A percentile compares a stretch with the other conserved stretches of the same genome.
These are phyloP conservation scores for Suillus tomentosus DNA, from an alignment of 768 basidiomycete species.

Conservation along the genomic window DNA sequence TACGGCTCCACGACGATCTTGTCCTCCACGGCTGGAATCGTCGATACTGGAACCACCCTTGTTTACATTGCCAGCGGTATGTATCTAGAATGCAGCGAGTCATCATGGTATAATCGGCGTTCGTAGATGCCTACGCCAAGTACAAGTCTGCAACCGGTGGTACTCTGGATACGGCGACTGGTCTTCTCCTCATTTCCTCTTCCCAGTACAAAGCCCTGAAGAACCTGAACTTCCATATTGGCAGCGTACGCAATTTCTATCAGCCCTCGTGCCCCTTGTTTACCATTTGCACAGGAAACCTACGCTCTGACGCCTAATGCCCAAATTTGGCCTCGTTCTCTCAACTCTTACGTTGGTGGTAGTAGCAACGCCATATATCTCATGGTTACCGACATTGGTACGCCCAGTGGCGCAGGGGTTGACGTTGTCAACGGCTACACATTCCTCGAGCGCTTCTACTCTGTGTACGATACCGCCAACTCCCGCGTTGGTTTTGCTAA, in stretches of 20 bases:
- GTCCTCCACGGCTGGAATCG: constrained; percentile 51
- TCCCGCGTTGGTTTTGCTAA: constrained; percentile 36
- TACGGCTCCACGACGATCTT: constrained; percentile 53
- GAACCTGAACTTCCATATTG: constrained; percentile 16
- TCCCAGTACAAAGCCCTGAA: constrained; percentile 12
- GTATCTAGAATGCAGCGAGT: constrained; percentile 10
- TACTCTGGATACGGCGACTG: constrained; percentile 17
- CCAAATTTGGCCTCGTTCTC: constrained; percentile 43
- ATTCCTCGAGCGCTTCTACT: constrained; percentile 67
- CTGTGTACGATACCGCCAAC: constrained; percentile 63
- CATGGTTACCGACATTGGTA: constrained; percentile 41
- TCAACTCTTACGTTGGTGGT: constrained; percentile 49
- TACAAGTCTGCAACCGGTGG: constrained; percentile 22
- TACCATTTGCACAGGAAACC: constrained; percentile 20
- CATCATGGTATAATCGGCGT: neutral
- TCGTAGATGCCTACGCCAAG: constrained; percentile 27
- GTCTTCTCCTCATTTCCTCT: constrained; percentile 16
- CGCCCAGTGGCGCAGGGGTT: constrained; percentile 44
- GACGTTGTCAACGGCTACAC: constrained; percentile 57
- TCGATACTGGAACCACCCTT: constrained; percentile 63
- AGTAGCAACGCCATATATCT: constrained; percentile 37
- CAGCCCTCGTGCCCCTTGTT: neutral
- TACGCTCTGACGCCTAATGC: constrained; percentile 46
- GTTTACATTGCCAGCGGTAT: constrained; percentile 47
- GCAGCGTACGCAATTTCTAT: neutral